These are phyloP conservation scores for Stylonectria norvegica DNA, from an alignment of 2,329 filamentous ascomycete genomes.

Conservation along the genomic window DNA sequence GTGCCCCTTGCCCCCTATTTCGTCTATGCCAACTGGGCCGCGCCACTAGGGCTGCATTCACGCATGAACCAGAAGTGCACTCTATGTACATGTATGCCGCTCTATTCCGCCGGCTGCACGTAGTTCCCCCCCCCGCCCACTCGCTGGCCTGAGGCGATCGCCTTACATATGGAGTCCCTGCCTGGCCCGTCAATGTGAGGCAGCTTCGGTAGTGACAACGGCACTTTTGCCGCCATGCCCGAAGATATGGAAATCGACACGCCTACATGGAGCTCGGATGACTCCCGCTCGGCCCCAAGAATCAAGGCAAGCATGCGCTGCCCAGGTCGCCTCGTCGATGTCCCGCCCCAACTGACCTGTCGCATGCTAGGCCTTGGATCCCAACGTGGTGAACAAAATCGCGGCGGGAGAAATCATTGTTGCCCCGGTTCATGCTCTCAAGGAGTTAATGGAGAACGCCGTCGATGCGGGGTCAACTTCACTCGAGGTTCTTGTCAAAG, in stretches of 20 bases:
- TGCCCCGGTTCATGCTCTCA: slow-evolving; percentile 90
- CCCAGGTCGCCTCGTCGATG: slow-evolving; percentile 4
- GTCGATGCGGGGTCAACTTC: slow-evolving; percentile 95
- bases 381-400: slow-evolving; percentile 97
- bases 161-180: slow-evolving; percentile 1
- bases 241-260: slow-evolving; percentile 46
- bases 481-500: slow-evolving; percentile 87
- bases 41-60: no score
- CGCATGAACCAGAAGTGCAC: background rate
- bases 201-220: background rate
- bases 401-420: slow-evolving; percentile 98
- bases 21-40: no score
- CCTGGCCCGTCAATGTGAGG: slow-evolving; percentile 1
- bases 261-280: slow-evolving; percentile 32
- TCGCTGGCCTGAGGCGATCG: no score
- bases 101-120: background rate
- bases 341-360: slow-evolving; percentile 11
- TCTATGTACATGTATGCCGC: background rate
- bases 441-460: slow-evolving; percentile 94
- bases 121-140: background rate
- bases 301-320: slow-evolving; percentile 43
- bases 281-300: slow-evolving; percentile 42
- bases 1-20: background rate
- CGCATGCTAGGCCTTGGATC: slow-evolving; percentile 68
- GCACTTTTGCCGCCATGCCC: slow-evolving; percentile 23